phyloP scores from a whole-genome alignment of 805 yeast species.

The Danielozyma ontarioensis region DNA sequence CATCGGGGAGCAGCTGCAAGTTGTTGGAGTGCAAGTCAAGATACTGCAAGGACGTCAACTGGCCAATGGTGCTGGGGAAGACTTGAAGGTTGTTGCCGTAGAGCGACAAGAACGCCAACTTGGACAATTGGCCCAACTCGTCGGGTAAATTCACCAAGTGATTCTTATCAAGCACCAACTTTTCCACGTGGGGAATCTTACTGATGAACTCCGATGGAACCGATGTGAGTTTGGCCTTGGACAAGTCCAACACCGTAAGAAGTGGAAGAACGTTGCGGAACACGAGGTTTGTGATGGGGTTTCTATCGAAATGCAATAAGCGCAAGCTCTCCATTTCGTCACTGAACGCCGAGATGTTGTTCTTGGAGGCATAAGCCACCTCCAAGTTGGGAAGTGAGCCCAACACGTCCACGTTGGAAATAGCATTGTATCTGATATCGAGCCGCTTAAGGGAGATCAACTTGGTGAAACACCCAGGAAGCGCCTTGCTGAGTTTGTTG shows the following conservation, averaged over 20 bases:
- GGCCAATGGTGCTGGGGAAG: constrained; percentile 63
- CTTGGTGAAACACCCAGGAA: constrained; percentile 50
- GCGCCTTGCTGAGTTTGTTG: constrained; percentile 50
- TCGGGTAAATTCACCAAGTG: constrained; percentile 74
- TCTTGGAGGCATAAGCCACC: constrained; percentile 69
- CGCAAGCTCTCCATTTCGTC: constrained; percentile 59
- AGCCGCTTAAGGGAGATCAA: constrained; percentile 59
- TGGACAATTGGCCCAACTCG: constrained; percentile 54
- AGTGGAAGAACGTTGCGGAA: constrained; percentile 50
- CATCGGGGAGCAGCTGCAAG: constrained; percentile 61
- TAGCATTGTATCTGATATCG: constrained; percentile 71
- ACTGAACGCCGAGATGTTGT: constrained; percentile 65
- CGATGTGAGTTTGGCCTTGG: constrained; percentile 77
- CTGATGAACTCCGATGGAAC: constrained; percentile 61
- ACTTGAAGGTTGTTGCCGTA: constrained; percentile 69
- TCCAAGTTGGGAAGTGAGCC: constrained; percentile 59
- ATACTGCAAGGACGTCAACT: constrained; percentile 52
- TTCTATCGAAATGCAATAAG: constrained; percentile 69
- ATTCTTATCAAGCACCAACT: constrained; percentile 72
- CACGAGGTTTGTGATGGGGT: constrained; percentile 72
- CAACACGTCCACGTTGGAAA: constrained; percentile 49
- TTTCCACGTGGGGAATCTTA: constrained; percentile 62
- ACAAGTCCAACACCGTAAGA: constrained; percentile 67
- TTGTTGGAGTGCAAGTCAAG: constrained; percentile 85
- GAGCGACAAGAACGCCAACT: constrained; percentile 61